These are phyloP conservation scores for Starmerella lactis-condensi DNA, from an alignment of 805 yeast genomes.

Conservation along the genomic window DNA sequence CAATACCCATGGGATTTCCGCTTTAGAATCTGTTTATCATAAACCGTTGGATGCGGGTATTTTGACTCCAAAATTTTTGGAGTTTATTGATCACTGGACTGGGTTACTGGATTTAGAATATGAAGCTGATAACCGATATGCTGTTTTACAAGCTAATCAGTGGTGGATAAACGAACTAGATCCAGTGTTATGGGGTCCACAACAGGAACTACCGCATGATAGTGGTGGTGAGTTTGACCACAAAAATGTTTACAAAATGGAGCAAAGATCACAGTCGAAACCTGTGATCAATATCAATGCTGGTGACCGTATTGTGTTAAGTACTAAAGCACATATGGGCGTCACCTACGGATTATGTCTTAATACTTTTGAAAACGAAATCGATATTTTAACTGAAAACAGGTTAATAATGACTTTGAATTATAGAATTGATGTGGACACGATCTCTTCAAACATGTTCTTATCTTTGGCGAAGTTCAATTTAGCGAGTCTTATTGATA, in stretches of 20 bases:
- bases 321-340: conserved; percentile 14
- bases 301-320: conserved; percentile 7
- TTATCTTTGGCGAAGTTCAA: conserved; percentile 63
- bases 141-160: conserved; percentile 25
- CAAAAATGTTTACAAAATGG: no score
- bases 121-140: conserved; percentile 40
- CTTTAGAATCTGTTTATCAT: conserved; percentile 2
- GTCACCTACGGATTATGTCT: conserved; percentile 7
- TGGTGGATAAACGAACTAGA: conserved; percentile 21
- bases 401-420: conserved; percentile 7
- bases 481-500: conserved; percentile 44
- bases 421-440: conserved; percentile 66
- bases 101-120: conserved; percentile 58
- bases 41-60: conserved; percentile 4
- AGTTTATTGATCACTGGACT: conserved; percentile 61
- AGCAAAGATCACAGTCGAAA: neutral
- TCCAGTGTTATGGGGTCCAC: conserved; percentile 4
- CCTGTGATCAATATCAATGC: neutral
- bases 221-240: neutral
- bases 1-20: conserved; percentile 1
- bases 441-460: conserved; percentile 58
- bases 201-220: neutral
- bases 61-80: conserved; percentile 26
- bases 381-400: conserved; percentile 1
- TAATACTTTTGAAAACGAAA: neutral